phyloP scores from a whole-genome alignment of 1,284 basidiomycete genomes.

The Xanthoconium separans region DNA sequence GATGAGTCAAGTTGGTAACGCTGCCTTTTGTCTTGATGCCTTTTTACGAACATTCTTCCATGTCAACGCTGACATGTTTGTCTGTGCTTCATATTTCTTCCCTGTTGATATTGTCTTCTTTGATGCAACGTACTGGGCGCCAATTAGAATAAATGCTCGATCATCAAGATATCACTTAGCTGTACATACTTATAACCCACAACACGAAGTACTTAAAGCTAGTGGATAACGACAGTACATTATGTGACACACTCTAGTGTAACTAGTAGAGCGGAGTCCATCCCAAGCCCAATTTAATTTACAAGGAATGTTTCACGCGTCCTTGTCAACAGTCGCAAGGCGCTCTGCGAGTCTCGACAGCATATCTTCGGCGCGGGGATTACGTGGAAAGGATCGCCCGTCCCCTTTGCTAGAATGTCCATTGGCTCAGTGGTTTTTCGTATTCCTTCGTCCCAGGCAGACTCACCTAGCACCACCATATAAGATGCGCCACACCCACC shows the following conservation, averaged over 20 bases:
- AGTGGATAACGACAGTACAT: slow-evolving; percentile 11
- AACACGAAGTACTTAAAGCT: slow-evolving; percentile 2
- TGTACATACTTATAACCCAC: not conserved
- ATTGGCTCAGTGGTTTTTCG: not conserved
- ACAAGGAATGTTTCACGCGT: slow-evolving; percentile 25
- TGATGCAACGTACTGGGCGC: no score
- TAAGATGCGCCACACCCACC: slow-evolving; percentile 52
- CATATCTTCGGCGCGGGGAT: slow-evolving; percentile 63
- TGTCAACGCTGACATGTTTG: no score
- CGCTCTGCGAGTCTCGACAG: slow-evolving; percentile 59
- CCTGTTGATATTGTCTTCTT: no score
- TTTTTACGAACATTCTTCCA: no score
- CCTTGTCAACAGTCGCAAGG: slow-evolving; percentile 54
- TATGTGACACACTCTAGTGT: slow-evolving; percentile 6
- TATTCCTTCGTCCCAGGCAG: no score
- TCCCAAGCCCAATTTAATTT: not conserved
- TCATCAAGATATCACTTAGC: no score
- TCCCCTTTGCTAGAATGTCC: slow-evolving; percentile 53
- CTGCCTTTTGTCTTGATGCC: no score
- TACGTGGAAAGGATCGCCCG: slow-evolving; percentile 63
- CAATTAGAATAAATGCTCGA: no score
- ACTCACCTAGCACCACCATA: slow-evolving; percentile 65
- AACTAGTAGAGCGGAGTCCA: not conserved
- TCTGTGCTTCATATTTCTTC: no score
- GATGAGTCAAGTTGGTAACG: no score